Evolutionary conservation across 495 filamentous ascomycete genomes (phyloP), one percentile per base, ranked within the genome.

Genomic region (Neurospora tetraspora): DNA sequence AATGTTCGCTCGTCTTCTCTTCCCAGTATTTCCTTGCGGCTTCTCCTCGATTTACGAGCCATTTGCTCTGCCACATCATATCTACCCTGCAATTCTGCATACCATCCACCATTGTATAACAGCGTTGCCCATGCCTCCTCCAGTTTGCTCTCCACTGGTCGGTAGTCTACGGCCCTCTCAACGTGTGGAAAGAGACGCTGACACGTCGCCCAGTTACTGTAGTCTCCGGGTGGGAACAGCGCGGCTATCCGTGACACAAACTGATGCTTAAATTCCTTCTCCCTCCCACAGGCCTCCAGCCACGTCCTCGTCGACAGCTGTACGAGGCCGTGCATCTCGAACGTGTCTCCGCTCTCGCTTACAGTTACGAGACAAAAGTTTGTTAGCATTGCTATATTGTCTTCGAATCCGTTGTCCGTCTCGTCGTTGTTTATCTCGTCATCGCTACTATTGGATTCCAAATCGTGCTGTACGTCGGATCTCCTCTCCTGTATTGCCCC

Each of bases 41-140:
- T 23, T 76, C 85, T 3, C 81, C 78, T 34, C 86, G 71, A 75
- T 87, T 82, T 23, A 88, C 85, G 1, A 88, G 79, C 68, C 71
- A 43, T 76, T 88, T 82, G 80, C 87, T 88, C 72, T 83, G 78
- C 71, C 85, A 86, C 0, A 65, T 77, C 4, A 37, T 37, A 37
- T 37, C 4, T 37, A 37, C 36, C 36, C 36, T 37, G 36, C 36
- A 37, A 37, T 37, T 37, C 7, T 37, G 36, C 7, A 37, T 37
- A 37, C 36, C 4, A 37, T 37, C 36, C 4, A 37, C 7, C 4
- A 37, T 37, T 37, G 36, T 37, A 37, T 37, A 37, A 37, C 4
- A 37, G 36, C 36, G 36, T 37, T 37, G 36, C 36, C 36, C 4
- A 37, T 37, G 36, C 36, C 36, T 37, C 36, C 36, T 37, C 7